Conservation (phyloP, 768 basidiomycete genomes). For the Scleroderma citrinum region DNA sequence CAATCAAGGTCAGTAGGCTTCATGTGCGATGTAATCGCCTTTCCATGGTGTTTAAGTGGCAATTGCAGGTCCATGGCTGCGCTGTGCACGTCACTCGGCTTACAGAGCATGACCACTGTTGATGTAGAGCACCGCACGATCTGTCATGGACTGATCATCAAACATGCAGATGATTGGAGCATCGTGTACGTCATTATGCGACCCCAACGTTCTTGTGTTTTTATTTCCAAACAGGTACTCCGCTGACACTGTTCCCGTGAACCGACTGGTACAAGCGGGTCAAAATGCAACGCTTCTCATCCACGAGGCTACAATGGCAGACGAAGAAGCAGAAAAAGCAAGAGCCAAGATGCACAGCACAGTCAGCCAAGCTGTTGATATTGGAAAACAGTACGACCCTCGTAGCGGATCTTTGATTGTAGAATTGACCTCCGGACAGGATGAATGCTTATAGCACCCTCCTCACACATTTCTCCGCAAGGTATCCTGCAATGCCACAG, state of each 20-base stretch:
- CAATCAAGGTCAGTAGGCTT: neutral
- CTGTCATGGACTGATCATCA: constrained; percentile 67
- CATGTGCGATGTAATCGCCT: neutral
- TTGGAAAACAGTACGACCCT: constrained; percentile 59
- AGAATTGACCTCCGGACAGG: constrained; percentile 31
- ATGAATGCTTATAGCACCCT: constrained; percentile 83
- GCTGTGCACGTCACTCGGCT: constrained; percentile 48
- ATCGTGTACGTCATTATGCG: constrained; percentile 28
- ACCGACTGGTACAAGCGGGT: constrained; percentile 60
- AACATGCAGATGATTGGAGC: constrained; percentile 53
- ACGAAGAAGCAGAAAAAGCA: constrained; percentile 75
- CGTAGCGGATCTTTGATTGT: constrained; percentile 2
- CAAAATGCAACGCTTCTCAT: constrained; percentile 73
- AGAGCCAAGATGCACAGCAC: constrained; percentile 81
- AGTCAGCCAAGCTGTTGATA: constrained; percentile 77
- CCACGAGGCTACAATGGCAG: constrained; percentile 91
- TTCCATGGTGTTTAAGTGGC: neutral
- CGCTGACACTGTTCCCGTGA: constrained; percentile 81
- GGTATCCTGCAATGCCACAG: constrained; percentile 82
- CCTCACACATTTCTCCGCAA: constrained; percentile 94
- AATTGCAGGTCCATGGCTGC: too few species aligned
- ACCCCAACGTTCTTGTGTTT: neutral
- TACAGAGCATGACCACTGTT: constrained; percentile 60
- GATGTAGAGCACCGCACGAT: constrained; percentile 67
- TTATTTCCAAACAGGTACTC: constrained; percentile 59